Percentiles rank a stretch among this genome's conserved stretches.
Conservation (phyloP, 805 yeast species). For the Saccharomycopsis fermentans region DNA sequence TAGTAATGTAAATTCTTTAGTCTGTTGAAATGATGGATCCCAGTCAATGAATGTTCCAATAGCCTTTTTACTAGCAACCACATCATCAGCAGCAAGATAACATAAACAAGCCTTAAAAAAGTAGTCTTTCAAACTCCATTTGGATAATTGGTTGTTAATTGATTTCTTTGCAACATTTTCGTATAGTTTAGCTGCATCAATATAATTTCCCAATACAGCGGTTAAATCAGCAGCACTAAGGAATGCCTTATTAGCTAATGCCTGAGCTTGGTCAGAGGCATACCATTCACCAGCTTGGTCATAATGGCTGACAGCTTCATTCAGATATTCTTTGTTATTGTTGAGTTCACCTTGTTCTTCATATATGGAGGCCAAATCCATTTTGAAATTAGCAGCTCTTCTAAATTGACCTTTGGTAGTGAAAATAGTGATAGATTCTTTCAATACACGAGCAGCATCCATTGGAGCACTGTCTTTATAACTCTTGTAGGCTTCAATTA, state of each 20-base stretch:
- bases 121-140: conserved; percentile 91
- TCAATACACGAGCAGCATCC: conserved; percentile 68
- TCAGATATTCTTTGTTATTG: conserved; percentile 49
- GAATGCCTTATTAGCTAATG: conserved; percentile 78
- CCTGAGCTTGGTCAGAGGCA: conserved; percentile 85
- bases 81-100: conserved; percentile 73
- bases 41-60: conserved; percentile 52
- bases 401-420: conserved; percentile 91
- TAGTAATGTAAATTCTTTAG: conserved; percentile 67
- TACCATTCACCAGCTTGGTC: conserved; percentile 97
- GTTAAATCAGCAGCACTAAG: conserved; percentile 83
- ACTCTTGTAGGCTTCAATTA: conserved; percentile 84
- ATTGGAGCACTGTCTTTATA: conserved; percentile 64
- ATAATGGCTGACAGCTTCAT: conserved; percentile 64
- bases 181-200: conserved; percentile 65
- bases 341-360: conserved; percentile 35
- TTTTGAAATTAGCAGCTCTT: conserved; percentile 84
- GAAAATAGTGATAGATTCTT: conserved; percentile 71
- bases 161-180: conserved; percentile 71
- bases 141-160: conserved; percentile 61
- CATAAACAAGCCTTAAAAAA: conserved; percentile 77
- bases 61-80: conserved; percentile 74
- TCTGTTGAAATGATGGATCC: conserved; percentile 63
- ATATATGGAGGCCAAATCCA: conserved; percentile 80
- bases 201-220: conserved; percentile 65